These are phyloP conservation scores for Diaporthe sp. DNA, from an alignment of 2,329 filamentous ascomycete species.

Conservation along the genomic window DNA sequence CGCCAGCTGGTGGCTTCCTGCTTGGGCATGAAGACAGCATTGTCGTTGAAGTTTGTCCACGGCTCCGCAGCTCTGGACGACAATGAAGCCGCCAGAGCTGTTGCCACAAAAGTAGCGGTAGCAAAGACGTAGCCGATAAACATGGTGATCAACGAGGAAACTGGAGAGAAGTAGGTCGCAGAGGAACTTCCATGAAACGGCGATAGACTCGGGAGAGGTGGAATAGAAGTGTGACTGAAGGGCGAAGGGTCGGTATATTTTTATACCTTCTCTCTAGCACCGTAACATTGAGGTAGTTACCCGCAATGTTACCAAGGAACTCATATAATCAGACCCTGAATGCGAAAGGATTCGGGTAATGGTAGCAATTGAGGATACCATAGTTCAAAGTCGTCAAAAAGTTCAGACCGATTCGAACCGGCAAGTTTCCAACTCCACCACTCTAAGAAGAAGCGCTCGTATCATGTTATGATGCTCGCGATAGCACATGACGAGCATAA, in stretches of 20 bases:
- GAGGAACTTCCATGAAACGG: background rate
- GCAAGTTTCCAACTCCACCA: too few species aligned
- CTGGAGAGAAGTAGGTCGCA: background rate
- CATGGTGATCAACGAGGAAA: background rate
- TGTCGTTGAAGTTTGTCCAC: background rate
- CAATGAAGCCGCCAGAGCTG: background rate
- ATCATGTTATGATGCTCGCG: background rate
- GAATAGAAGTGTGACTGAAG: background rate
- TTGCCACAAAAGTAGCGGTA: background rate
- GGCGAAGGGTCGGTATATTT: too few species aligned
- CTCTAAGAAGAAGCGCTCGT: background rate
- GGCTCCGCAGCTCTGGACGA: background rate
- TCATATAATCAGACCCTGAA: background rate
- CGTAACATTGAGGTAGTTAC: background rate
- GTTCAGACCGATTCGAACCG: background rate
- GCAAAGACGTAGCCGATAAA: background rate
- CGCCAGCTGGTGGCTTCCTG: background rate
- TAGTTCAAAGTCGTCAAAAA: background rate
- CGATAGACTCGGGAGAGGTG: background rate
- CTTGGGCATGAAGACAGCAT: constrained; percentile 1
- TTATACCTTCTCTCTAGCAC: background rate
- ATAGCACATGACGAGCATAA: background rate
- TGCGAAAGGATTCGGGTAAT: background rate
- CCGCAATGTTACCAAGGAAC: background rate
- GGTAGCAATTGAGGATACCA: background rate